Evolutionary conservation across 306 rosid species (phyloP).

Genomic region (Biancaea sappan): DNA sequence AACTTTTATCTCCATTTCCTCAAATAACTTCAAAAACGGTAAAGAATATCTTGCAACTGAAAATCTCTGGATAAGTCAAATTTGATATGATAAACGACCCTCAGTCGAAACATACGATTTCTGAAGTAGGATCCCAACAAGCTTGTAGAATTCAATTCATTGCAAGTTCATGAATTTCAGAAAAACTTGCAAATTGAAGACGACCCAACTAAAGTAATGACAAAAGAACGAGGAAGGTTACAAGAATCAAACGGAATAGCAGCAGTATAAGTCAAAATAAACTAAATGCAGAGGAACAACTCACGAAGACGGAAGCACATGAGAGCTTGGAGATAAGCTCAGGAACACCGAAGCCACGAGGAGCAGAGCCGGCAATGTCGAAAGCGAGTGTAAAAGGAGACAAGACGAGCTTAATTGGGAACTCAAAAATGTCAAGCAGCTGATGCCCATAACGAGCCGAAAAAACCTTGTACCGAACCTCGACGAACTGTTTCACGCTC

Average conservation of each 20-base stretch:
- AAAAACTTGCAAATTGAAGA: neutral
- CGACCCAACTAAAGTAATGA: conserved; percentile 19
- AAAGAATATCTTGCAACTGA: neutral
- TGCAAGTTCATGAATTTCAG: neutral
- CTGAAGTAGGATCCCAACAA: conserved; percentile 13
- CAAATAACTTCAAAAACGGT: conserved; percentile 8
- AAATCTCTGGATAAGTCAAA: neutral
- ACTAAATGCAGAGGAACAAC: conserved; percentile 28
- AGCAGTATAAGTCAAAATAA: neutral
- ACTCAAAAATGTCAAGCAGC: conserved; percentile 63
- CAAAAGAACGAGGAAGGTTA: conserved; percentile 9
- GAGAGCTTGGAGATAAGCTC: conserved; percentile 92
- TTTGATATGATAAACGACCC: neutral
- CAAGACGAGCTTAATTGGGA: conserved; percentile 75
- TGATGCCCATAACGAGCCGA: conserved; percentile 65
- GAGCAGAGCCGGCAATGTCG: conserved; percentile 89
- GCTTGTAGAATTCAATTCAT: neutral
- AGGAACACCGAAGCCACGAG: conserved; percentile 97
- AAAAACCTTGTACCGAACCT: conserved; percentile 57
- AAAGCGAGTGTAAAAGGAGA: conserved; percentile 79
- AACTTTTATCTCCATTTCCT: conserved; percentile 7
- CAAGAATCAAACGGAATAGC: neutral
- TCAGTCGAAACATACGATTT: neutral
- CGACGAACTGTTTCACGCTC: conserved; percentile 58
- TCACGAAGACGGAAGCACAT: conserved; percentile 76